phyloP scores from a whole-genome alignment of 179 eudicot genomes.

The Kewa caespitosa region DNA sequence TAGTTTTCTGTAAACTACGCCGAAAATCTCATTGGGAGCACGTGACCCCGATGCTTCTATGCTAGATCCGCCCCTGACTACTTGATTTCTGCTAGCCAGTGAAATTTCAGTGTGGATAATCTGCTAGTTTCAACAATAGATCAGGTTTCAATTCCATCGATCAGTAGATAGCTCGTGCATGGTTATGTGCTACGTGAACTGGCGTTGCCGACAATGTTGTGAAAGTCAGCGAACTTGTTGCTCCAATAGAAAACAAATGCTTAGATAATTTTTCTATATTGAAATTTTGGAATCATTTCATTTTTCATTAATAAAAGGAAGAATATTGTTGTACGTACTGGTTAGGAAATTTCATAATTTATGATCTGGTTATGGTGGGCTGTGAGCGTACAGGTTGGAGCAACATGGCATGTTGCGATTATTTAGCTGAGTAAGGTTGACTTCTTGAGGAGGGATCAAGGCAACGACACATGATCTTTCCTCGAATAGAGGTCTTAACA shows the following conservation, averaged over 20 bases:
- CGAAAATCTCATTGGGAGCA: no score
- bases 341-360: conserved; percentile 17
- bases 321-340: no score
- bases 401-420: conserved; percentile 6
- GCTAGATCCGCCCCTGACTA: no score
- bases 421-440: conserved; percentile 15
- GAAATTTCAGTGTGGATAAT: no score
- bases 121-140: no score
- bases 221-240: conserved; percentile 17
- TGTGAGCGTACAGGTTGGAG: conserved; percentile 23
- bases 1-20: no score
- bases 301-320: no score
- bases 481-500: background rate
- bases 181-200: conserved; percentile 27
- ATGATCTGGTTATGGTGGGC: background rate
- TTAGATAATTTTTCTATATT: no score
- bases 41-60: no score
- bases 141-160: background rate
- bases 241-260: background rate
- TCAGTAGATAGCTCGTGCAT: conserved; percentile 24
- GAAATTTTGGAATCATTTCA: background rate
- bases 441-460: background rate
- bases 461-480: background rate
- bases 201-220: conserved; percentile 43
- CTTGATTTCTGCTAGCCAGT: no score